These are phyloP conservation scores for Talaromyces nanjingensis DNA, from an alignment of 495 filamentous ascomycete species.

Conservation along the genomic window DNA sequence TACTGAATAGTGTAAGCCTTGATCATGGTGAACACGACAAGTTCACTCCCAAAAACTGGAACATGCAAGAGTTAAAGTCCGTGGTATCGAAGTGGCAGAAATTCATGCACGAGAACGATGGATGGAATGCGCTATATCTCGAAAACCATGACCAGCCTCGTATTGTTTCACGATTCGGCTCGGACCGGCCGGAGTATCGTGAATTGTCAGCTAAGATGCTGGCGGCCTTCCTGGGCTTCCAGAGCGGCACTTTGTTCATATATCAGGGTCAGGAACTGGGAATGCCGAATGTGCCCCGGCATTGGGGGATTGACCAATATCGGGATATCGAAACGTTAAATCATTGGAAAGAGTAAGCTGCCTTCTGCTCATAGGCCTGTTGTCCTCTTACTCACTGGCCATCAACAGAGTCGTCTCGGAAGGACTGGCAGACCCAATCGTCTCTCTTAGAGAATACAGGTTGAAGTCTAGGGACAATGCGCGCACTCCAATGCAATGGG, in stretches of 20 bases:
- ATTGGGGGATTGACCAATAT: slow-evolving; percentile 53
- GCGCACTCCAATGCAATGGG: slow-evolving; percentile 41
- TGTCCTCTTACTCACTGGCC: not conserved
- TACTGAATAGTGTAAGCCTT: slow-evolving; percentile 7
- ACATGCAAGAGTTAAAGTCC: slow-evolving; percentile 20
- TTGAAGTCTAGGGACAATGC: slow-evolving; percentile 39
- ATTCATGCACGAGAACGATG: slow-evolving; percentile 13
- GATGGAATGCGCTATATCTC: slow-evolving; percentile 55
- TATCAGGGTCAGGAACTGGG: slow-evolving; percentile 67
- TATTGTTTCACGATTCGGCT: slow-evolving; percentile 47
- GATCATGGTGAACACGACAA: slow-evolving; percentile 16
- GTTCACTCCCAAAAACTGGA: slow-evolving; percentile 24
- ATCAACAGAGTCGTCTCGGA: not conserved
- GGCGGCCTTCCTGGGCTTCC: slow-evolving; percentile 41
- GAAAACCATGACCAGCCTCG: slow-evolving; percentile 61
- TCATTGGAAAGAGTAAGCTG: slow-evolving; percentile 37
- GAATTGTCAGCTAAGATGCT: slow-evolving; percentile 48
- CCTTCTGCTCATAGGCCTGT: not conserved
- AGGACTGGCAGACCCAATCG: slow-evolving; percentile 9
- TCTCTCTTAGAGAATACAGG: slow-evolving; percentile 13
- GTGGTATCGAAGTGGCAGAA: not conserved
- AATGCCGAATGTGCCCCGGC: slow-evolving; percentile 51
- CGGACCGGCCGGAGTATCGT: slow-evolving; percentile 29
- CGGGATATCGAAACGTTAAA: slow-evolving; percentile 57
- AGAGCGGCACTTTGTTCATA: slow-evolving; percentile 58